Base-by-base conservation (phyloP, 768 basidiomycete genomes). In the Pulveroboletus sp. region DNA sequence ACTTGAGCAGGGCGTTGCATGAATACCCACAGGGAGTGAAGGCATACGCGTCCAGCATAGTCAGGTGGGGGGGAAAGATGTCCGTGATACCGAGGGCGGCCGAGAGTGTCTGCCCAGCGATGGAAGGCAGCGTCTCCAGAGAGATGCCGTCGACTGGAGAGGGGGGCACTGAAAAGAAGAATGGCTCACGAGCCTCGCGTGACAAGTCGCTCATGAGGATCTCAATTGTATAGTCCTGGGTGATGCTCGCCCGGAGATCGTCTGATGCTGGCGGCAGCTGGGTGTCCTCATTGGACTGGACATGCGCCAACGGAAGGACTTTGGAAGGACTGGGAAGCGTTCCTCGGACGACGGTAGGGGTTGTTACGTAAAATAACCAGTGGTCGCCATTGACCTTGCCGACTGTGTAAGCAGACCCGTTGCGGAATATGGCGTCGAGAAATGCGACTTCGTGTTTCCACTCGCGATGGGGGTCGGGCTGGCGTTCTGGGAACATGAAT, bases 401-500 rank as follows among this genome's bases (percentile, higher is more conserved):
- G 54, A 98, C 85, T 28, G 91, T 94, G 73, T 99, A 99, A 3
- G 94, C 96, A 7, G 92, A 82, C 42, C 93, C 93, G 66, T 81
- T 80, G 59, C 78, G 76, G 69, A 99, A 98, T 54, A 94, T 84
- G 54, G 81, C 80, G 64, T 99, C 95, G 44, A 99, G 76, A 65
- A 83, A 98, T 50, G 83, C 81, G 61, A 98, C 88, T 72, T 99
- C 96, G 49, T 89, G 80, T 51, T 82, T 82, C 96, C 96, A 99
- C 61, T 93, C 89, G 49, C 82, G 77, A 71, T 99, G 96, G 14
- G 93, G 94, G 4, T 93, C 94, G 18, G 74, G 73, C 65, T 99
- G 96, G 21, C 89, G 83, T 68, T 99, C 96, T 8, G 96, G 96
- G 70, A 97, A 99, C 89, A 98, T 97, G 80, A 98, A 99, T 7